Conservation (phyloP, 306 rosid species). For the Adenanthera pavonina region DNA sequence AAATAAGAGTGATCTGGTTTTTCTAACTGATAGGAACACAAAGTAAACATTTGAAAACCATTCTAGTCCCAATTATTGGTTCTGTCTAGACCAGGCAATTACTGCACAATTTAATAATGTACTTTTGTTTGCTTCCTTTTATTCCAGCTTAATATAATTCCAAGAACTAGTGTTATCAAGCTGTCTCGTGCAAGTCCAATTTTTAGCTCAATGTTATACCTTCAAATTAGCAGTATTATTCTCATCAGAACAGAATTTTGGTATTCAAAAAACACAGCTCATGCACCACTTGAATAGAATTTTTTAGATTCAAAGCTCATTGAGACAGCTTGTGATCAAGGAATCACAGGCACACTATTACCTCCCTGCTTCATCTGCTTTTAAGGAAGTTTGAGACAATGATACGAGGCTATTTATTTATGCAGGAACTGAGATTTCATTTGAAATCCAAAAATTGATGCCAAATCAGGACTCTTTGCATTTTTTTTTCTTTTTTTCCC, state of each 20-base stretch:
- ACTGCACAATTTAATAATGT: background rate
- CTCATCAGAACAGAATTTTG: background rate
- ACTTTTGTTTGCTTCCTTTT: background rate
- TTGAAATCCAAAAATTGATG: background rate
- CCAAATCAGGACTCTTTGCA: background rate
- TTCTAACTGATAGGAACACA: background rate
- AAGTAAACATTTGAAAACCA: background rate
- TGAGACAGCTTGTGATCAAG: background rate
- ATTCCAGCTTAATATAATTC: slow-evolving; percentile 5
- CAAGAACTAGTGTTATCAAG: slow-evolving; percentile 3
- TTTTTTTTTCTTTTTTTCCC: background rate
- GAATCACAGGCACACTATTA: slow-evolving; percentile 1
- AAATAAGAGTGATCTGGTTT: background rate
- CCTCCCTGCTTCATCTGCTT: slow-evolving; percentile 26
- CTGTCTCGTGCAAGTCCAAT: background rate
- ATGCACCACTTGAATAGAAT: background rate
- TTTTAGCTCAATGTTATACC: background rate
- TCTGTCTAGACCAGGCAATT: slow-evolving; percentile 2
- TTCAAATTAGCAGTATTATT: background rate
- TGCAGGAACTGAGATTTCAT: slow-evolving; percentile 11
- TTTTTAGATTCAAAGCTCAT: background rate
- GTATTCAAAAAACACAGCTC: background rate
- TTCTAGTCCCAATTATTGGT: slow-evolving; percentile 1
- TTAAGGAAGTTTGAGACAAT: background rate
- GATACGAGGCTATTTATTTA: slow-evolving; percentile 32